Conservation (phyloP, 2,329 filamentous ascomycete genomes). For the Aschersonia sp. region DNA sequence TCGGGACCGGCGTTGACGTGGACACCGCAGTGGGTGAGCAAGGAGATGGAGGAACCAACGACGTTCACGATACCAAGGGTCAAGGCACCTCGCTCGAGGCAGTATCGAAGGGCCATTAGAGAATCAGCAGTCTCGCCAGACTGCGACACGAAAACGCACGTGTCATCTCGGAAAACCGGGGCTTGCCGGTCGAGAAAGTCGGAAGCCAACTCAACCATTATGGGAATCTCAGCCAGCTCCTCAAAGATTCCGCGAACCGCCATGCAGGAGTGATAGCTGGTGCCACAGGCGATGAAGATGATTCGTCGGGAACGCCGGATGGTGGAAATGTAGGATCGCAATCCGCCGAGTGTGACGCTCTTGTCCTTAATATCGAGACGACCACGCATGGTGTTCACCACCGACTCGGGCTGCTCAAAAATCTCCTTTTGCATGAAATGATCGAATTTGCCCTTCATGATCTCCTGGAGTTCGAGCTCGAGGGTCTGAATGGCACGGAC, state of each 20-base stretch:
- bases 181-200: constrained; percentile 96
- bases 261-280: constrained; percentile 98
- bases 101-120: constrained; percentile 92
- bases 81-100: constrained; percentile 89
- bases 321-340: constrained; percentile 90
- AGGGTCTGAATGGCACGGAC: constrained; percentile 97
- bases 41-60: constrained; percentile 94
- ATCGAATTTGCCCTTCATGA: constrained; percentile 99
- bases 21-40: constrained; percentile 98
- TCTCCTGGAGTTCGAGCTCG: constrained; percentile 97
- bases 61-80: constrained; percentile 98
- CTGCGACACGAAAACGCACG: constrained; percentile 96
- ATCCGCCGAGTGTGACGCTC: constrained; percentile 86
- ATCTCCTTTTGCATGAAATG: constrained; percentile 99
- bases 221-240: constrained; percentile 95
- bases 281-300: constrained; percentile 98
- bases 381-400: constrained; percentile 99
- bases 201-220: constrained; percentile 89
- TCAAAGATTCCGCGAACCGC: constrained; percentile 96
- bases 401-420: constrained; percentile 98
- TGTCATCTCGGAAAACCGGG: constrained; percentile 98
- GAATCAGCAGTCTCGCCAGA: constrained; percentile 98
- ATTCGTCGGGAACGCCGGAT: constrained; percentile 94
- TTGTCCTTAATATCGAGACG: constrained; percentile 89
- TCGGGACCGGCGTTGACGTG: constrained; percentile 98